Conservation (phyloP, 2,329 filamentous ascomycete species). For the Diaporthe sp. region DNA sequence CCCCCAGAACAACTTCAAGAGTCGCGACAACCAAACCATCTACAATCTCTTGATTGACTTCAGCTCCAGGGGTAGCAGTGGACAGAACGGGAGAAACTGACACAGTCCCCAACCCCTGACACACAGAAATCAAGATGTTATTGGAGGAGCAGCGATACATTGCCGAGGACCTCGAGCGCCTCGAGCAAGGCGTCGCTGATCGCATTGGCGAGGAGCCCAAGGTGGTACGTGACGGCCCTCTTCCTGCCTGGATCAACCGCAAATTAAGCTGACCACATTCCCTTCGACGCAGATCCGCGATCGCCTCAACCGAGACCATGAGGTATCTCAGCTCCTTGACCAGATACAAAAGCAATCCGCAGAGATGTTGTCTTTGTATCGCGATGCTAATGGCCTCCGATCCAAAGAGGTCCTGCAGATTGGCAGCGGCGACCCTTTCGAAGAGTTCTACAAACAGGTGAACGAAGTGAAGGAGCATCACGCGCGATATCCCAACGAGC, state of each 20-base stretch:
- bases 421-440: conserved; percentile 86
- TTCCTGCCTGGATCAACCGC: not conserved
- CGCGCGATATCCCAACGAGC: conserved; percentile 91
- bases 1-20: conserved; percentile 10
- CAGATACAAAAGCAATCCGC: conserved; percentile 90
- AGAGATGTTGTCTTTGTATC: conserved; percentile 85
- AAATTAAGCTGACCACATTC: conserved; percentile 41
- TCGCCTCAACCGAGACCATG: conserved; percentile 89
- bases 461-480: conserved; percentile 88
- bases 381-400: conserved; percentile 79
- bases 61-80: not conserved
- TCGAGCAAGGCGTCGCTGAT: conserved; percentile 94
- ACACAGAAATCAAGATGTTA: conserved; percentile 69
- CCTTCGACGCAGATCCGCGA: conserved; percentile 78
- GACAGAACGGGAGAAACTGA: not conserved
- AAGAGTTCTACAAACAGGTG: conserved; percentile 90
- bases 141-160: conserved; percentile 94
- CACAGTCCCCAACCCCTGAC: not conserved
- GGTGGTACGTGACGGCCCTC: conserved; percentile 68
- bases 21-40: not conserved
- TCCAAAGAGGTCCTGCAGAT: conserved; percentile 87
- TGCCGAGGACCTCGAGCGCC: conserved; percentile 95
- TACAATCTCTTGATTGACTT: not conserved
- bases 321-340: conserved; percentile 86
- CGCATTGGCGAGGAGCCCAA: conserved; percentile 89